Base-by-base conservation (phyloP, 1,139 yeast genomes). In the Waltiozyma sp. region DNA sequence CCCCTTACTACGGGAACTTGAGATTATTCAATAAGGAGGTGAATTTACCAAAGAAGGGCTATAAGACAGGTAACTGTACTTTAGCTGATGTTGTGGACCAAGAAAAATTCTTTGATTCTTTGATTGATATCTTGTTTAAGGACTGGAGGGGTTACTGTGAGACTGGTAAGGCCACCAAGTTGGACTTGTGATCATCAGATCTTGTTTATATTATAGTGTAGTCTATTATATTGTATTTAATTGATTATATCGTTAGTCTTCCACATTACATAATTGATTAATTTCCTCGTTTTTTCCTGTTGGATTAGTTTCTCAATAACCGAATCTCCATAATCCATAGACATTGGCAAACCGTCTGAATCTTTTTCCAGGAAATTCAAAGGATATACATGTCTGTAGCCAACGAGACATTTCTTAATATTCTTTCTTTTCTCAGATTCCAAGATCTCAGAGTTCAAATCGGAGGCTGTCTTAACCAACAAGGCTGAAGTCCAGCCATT, bases 1-100 rank as follows among this genome's bases (percentile, higher is more conserved):
- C 70, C 36, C 70, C 70, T 52, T 65, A 64, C 54, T 66, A 66
- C 47, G 70, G 70, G 28, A 53, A 49, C 42, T 49, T 63, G 44
- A 62, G 69, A 56, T 52, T 64, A 40, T 59, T 57, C 54, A 63
- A 66, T 59, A 55, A 57, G 38, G 61, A 60, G 50, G 43, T 65
- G 66, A 19, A 33, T 11, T 4, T 33, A 4, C 69, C 70, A 44
- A 54, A 14, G 52, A 48, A 2, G 58, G 59, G n/a, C 42, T 47
- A 50, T 38, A 54, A 52, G 41, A 53, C 60, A 14, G 70, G 69
- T 28, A 64, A 64, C 46, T 69, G 64, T 10, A 64, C 66, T 4
- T 45, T 61, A 21, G 55, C 63, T 40, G 63, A 62, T 47, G 40
- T 50, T 36, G 53, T 66, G 44, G 60, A 64, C 39, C 58, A 60